These are phyloP conservation scores for Meira miltonrushii DNA, from an alignment of 1,284 basidiomycete genomes.

Conservation along the genomic window DNA sequence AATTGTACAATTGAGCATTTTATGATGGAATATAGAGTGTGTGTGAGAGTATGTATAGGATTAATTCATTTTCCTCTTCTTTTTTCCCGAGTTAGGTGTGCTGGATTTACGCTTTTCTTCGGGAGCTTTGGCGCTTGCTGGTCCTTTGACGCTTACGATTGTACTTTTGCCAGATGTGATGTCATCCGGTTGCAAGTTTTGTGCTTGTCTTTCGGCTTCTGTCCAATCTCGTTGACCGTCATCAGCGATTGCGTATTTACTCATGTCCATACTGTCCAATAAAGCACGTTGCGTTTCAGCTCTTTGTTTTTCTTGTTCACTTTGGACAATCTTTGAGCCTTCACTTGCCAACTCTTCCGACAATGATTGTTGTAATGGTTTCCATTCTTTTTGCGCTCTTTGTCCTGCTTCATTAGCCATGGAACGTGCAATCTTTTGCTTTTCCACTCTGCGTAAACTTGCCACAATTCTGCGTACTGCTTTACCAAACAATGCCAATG, in stretches of 20 bases:
- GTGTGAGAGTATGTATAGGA: background rate
- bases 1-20: background rate
- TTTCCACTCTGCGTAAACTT: constrained; percentile 73
- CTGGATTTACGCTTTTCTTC: constrained; percentile 5
- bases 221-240: constrained; percentile 23
- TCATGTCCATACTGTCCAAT: constrained; percentile 37
- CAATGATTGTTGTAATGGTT: constrained; percentile 29
- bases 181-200: constrained; percentile 20
- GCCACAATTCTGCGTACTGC: constrained; percentile 79
- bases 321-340: constrained; percentile 19
- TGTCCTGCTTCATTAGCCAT: constrained; percentile 17
- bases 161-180: background rate
- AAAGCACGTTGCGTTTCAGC: constrained; percentile 22
- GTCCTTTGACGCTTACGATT: constrained; percentile 6
- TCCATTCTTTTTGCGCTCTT: constrained; percentile 16
- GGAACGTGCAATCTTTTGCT: constrained; percentile 44
- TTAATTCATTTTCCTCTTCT: constrained; percentile 3
- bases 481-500: constrained; percentile 86
- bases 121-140: background rate
- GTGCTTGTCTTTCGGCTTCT: constrained; percentile 44
- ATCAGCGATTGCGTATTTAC: constrained; percentile 35
- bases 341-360: constrained; percentile 36
- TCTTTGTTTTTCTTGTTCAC: constrained; percentile 16
- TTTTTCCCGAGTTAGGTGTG: background rate
- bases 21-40: too few species aligned